Percentiles rank a stretch among this genome's conserved stretches.
These are phyloP conservation scores for Hypoxylon rickii DNA, from an alignment of 495 filamentous ascomycete species.

Conservation along the genomic window DNA sequence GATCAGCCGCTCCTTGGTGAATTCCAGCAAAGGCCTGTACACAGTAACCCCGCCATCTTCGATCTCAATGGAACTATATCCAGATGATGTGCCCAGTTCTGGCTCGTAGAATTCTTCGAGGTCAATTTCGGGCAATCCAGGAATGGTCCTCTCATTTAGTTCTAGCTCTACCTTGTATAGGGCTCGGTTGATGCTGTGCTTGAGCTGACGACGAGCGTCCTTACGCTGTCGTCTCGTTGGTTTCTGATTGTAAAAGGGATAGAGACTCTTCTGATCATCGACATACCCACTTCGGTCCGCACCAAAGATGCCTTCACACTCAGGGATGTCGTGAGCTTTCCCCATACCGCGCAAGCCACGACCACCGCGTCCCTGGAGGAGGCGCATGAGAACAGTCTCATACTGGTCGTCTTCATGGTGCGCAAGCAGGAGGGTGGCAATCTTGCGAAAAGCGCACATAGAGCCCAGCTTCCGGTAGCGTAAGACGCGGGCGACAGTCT, in stretches of 20 bases:
- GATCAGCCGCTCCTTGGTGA: slow-evolving; percentile 71
- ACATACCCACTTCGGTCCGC: slow-evolving; percentile 68
- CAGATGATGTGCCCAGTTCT: slow-evolving; percentile 6
- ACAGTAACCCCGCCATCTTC: slow-evolving; percentile 73
- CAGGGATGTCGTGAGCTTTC: slow-evolving; percentile 69
- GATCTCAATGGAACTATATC: slow-evolving; percentile 40
- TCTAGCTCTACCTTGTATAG: slow-evolving; percentile 6
- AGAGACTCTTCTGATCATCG: slow-evolving; percentile 39
- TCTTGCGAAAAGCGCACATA: slow-evolving; percentile 55
- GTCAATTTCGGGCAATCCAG: slow-evolving; percentile 31
- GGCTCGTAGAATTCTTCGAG: slow-evolving; percentile 21
- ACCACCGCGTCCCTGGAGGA: slow-evolving; percentile 63
- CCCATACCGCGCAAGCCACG: slow-evolving; percentile 75
- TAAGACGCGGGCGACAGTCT: slow-evolving; percentile 74
- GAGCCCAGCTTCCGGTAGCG: slow-evolving; percentile 72
- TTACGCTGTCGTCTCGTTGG: slow-evolving; percentile 20
- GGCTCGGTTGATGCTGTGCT: slow-evolving; percentile 13
- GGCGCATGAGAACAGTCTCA: slow-evolving; percentile 81
- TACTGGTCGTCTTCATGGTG: slow-evolving; percentile 88
- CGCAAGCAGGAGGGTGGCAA: slow-evolving; percentile 67
- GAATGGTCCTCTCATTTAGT: slow-evolving; percentile 4
- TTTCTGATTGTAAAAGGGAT: slow-evolving; percentile 37
- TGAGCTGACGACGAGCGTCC: slow-evolving; percentile 27
- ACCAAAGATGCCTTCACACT: slow-evolving; percentile 76
- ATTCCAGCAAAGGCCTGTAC: slow-evolving; percentile 74